A percentile compares a stretch with the other conserved stretches of the same genome.
Conservation (phyloP, 371 early-diverging fungal genomes). For the Mortierella sp. region DNA sequence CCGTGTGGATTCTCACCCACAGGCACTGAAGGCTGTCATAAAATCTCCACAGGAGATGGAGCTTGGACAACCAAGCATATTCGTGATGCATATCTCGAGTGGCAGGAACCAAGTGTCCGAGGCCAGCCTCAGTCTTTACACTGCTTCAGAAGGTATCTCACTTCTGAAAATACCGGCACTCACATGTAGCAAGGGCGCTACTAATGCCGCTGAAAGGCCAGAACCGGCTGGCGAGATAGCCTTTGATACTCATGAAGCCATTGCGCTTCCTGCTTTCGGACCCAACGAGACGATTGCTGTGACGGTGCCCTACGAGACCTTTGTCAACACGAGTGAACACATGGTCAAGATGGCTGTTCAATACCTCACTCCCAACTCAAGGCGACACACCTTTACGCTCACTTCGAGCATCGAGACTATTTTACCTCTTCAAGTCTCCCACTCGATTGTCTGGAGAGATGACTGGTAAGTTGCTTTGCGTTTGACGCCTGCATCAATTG, state of each 20-base stretch:
- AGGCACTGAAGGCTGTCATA: slow-evolving; percentile 55
- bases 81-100: slow-evolving; percentile 56
- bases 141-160: slow-evolving; percentile 55
- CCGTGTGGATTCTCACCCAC: slow-evolving; percentile 67
- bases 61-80: slow-evolving; percentile 52
- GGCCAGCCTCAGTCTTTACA: slow-evolving; percentile 43
- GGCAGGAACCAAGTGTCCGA: slow-evolving; percentile 54
- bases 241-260: slow-evolving; percentile 66
- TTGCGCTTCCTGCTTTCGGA: slow-evolving; percentile 67
- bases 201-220: slow-evolving; percentile 16
- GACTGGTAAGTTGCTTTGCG: slow-evolving; percentile 60
- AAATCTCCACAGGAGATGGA: slow-evolving; percentile 50
- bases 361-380: slow-evolving; percentile 61
- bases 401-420: slow-evolving; percentile 69
- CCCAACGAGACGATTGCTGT: slow-evolving; percentile 67
- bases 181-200: slow-evolving; percentile 30
- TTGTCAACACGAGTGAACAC: slow-evolving; percentile 67
- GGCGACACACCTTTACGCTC: slow-evolving; percentile 63
- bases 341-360: slow-evolving; percentile 60
- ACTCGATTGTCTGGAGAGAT: slow-evolving; percentile 72
- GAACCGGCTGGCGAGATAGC: slow-evolving; percentile 53
- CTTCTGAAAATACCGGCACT: slow-evolving; percentile 28
- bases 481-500: background rate
- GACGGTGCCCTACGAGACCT: slow-evolving; percentile 68
- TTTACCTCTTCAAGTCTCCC: slow-evolving; percentile 69